Evolutionary conservation across 495 filamentous ascomycete genomes (phyloP).

Genomic region (Aspergillus heteromorphus): DNA sequence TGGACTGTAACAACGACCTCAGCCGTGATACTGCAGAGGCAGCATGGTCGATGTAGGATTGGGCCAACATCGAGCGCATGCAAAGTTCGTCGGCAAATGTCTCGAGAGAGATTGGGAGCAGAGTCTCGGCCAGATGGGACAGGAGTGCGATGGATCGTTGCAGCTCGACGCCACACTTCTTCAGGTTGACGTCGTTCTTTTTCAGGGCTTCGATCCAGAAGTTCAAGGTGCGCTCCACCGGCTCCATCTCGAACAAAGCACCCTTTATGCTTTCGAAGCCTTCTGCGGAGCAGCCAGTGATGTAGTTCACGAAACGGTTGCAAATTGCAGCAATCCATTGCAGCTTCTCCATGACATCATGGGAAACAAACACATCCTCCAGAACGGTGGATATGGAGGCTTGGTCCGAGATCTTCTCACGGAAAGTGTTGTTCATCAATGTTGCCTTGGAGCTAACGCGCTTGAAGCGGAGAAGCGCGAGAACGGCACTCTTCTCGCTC

Average conservation of each 20-base stretch:
- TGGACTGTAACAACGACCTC: conserved; percentile 59
- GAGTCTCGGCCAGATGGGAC: conserved; percentile 74
- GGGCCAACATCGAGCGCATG: conserved; percentile 69
- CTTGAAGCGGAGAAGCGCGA: conserved; percentile 81
- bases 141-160: conserved; percentile 77
- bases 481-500: conserved; percentile 71
- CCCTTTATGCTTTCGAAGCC: conserved; percentile 70
- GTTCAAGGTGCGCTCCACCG: conserved; percentile 85
- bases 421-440: conserved; percentile 72
- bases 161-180: conserved; percentile 72
- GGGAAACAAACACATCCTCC: conserved; percentile 71
- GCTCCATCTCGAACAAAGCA: conserved; percentile 83
- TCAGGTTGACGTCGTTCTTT: conserved; percentile 80
- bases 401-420: conserved; percentile 61
- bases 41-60: conserved; percentile 75
- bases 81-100: conserved; percentile 76
- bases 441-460: conserved; percentile 83
- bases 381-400: conserved; percentile 52
- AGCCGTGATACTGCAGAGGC: conserved; percentile 61
- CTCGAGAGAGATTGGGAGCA: conserved; percentile 66
- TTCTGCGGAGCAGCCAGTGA: conserved; percentile 68
- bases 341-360: conserved; percentile 78
- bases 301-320: conserved; percentile 73
- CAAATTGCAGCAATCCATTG: conserved; percentile 78
- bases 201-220: conserved; percentile 80